Evolutionary conservation across 352 stramenopile genomes (phyloP).

Genomic region (Phytophthora sp.): DNA sequence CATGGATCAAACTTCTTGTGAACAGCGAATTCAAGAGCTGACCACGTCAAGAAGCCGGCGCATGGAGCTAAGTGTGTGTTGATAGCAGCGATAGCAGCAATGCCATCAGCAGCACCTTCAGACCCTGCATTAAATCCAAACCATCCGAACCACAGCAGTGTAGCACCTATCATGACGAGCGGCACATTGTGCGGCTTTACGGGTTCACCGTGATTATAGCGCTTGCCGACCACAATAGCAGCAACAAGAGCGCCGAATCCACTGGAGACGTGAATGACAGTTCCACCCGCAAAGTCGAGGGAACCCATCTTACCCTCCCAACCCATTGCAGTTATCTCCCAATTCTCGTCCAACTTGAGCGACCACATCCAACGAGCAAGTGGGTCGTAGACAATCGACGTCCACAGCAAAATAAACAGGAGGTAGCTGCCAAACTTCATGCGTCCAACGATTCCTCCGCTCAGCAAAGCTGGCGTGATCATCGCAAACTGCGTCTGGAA

Average conservation of each 20-base stretch:
- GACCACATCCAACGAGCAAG: slow-evolving; percentile 89
- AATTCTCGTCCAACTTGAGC: slow-evolving; percentile 60
- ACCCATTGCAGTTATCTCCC: slow-evolving; percentile 45
- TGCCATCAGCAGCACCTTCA: slow-evolving; percentile 53
- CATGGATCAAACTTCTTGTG: slow-evolving; percentile 66
- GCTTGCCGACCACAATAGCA: slow-evolving; percentile 71
- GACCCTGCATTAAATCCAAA: slow-evolving; percentile 87
- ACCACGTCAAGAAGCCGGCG: slow-evolving; percentile 75
- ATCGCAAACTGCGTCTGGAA: slow-evolving; percentile 88
- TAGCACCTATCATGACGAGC: slow-evolving; percentile 78
- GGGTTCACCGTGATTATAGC: slow-evolving; percentile 70
- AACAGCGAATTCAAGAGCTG: slow-evolving; percentile 56
- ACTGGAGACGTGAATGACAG: slow-evolving; percentile 81
- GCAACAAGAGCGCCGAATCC: slow-evolving; percentile 76
- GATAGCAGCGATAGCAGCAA: slow-evolving; percentile 69
- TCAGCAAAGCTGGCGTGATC: slow-evolving; percentile 79
- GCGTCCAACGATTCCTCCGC: slow-evolving; percentile 82
- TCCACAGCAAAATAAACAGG: slow-evolving; percentile 82
- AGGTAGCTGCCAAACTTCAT: slow-evolving; percentile 85
- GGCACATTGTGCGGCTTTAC: slow-evolving; percentile 85
- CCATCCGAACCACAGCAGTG: slow-evolving; percentile 84
- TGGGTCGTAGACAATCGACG: slow-evolving; percentile 83
- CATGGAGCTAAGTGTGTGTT: slow-evolving; percentile 74
- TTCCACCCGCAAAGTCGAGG: slow-evolving; percentile 85
- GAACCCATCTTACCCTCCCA: slow-evolving; percentile 74